Percentiles rank a stretch among this genome's conserved stretches.
Conservation (phyloP, 108 stramenopile species). For the Pseudonitzschia pungens region DNA sequence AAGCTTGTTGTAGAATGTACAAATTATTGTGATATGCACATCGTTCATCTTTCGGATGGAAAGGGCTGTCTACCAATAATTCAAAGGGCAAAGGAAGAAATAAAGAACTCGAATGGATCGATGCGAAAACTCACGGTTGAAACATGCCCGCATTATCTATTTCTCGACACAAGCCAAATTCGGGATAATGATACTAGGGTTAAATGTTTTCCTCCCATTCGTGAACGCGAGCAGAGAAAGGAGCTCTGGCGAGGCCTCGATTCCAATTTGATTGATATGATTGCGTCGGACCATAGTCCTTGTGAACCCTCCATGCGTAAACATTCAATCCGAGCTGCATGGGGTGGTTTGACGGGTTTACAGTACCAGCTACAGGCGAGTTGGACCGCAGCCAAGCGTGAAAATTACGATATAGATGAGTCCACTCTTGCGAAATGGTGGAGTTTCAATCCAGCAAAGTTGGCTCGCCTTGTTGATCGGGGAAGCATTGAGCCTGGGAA, state of each 20-base stretch:
- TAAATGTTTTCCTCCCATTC: slow-evolving; percentile 53
- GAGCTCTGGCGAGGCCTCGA: slow-evolving; percentile 33
- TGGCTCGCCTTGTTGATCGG: slow-evolving; percentile 28
- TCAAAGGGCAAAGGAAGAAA: slow-evolving; percentile 23
- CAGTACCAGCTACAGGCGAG: slow-evolving; percentile 46
- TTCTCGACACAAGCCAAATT: slow-evolving; percentile 33
- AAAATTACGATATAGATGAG: slow-evolving; percentile 12
- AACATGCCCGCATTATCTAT: slow-evolving; percentile 48
- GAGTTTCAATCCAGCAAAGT: slow-evolving; percentile 32
- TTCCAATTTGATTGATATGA: slow-evolving; percentile 36
- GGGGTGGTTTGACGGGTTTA: slow-evolving; percentile 48
- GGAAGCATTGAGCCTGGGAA: slow-evolving; percentile 29
- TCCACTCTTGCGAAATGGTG: slow-evolving; percentile 36
- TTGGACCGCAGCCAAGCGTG: slow-evolving; percentile 20
- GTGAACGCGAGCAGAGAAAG: slow-evolving; percentile 24
- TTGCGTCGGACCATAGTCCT: slow-evolving; percentile 54
- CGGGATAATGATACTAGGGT: slow-evolving; percentile 34
- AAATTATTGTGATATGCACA: slow-evolving; percentile 37
- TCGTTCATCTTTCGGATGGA: slow-evolving; percentile 49
- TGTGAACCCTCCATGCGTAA: slow-evolving; percentile 38
- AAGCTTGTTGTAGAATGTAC: slow-evolving; percentile 32
- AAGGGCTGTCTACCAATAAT: slow-evolving; percentile 39
- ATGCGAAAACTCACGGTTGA: slow-evolving; percentile 33
- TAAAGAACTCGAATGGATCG: background rate
- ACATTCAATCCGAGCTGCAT: slow-evolving; percentile 26